phyloP scores from a whole-genome alignment of 148 eudicot species.

The Spergularia bocconei region DNA sequence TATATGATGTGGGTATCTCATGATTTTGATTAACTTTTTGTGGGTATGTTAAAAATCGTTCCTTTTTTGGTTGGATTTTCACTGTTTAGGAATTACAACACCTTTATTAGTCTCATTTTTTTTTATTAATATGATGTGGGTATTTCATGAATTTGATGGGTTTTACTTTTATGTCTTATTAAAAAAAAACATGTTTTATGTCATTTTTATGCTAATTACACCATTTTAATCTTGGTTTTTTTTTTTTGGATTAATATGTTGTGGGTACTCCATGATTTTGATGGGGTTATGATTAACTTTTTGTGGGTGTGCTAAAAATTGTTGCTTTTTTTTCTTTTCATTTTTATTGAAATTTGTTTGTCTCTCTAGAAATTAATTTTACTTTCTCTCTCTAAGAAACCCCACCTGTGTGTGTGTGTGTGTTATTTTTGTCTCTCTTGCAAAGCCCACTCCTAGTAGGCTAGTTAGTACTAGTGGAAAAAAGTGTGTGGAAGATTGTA shows the following conservation, averaged over 20 bases:
- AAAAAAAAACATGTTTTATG: neutral
- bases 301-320: conserved; percentile 13
- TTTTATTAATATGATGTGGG: conserved; percentile 5
- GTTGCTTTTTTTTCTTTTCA: conserved; percentile 1
- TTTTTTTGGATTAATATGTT: neutral
- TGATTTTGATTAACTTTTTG: neutral
- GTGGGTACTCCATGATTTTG: neutral
- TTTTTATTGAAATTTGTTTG: neutral
- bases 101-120: neutral
- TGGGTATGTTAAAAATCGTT: conserved; percentile 9
- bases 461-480: neutral
- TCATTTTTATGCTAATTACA: neutral
- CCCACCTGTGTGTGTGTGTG: conserved; percentile 14
- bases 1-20: neutral
- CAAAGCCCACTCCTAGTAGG: conserved; percentile 8
- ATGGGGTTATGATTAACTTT: neutral
- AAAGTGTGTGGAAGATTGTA: neutral
- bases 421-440: conserved; percentile 17
- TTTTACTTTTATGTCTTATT: neutral
- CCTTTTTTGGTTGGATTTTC: neutral
- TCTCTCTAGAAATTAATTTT: neutral
- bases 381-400: conserved; percentile 10
- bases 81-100: no score
- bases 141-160: neutral
- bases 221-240: neutral